Evolutionary conservation across 106 monocot species (phyloP), one percentile per base, ranked within the genome.

Genomic region (Posidonia australis): DNA sequence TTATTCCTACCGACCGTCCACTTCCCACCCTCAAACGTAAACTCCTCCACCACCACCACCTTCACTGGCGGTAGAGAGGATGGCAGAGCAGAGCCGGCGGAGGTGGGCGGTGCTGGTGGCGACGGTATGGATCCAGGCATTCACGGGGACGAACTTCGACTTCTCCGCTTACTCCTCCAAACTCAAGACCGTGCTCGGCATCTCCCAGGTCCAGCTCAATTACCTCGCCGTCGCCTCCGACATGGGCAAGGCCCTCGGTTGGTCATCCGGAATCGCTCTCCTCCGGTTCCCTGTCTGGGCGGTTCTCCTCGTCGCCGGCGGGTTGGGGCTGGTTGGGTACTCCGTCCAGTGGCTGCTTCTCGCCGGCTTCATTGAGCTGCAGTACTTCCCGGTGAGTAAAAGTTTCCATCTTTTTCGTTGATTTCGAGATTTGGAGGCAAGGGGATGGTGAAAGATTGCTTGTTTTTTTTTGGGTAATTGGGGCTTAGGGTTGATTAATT

Each of bases 141-240:
- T 92, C 77, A 77, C 86, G 4, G 91, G 91, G 13, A 92, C 83
- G 47, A 92, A 92, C 77, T 82, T 84, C 77, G 79, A 81, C 72
- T 92, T 92, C 77, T 82, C 91, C 9, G 79, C 86, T 23, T 92
- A 92, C 79, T 92, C 91, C 43, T 72, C 76, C 18, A 71, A 69
- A 18, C 79, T 92, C 26, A 92, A 92, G 64, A 56, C 83, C 9
- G 74, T 67, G n/a, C 66, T 92, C 63, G 77, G 79, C 22, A 74
- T 87, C 55, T 87, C 91, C 17, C 91, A 84, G 79, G 81, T 86
- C 25, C 79, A 86, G 72, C 84, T 92, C 47, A 86, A 83, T 76
- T 81, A 82, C 56, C 79, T 92, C 21, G 83, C 91, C 47, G 81
- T 84, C 14, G 91, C 91, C 16, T 86, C 86, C 27, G 91, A 92